A percentile compares a stretch with the other conserved stretches of the same genome.
Conservation (phyloP, 2,329 filamentous ascomycete genomes). For the Stagonosporopsis cucurbitacearum region DNA sequence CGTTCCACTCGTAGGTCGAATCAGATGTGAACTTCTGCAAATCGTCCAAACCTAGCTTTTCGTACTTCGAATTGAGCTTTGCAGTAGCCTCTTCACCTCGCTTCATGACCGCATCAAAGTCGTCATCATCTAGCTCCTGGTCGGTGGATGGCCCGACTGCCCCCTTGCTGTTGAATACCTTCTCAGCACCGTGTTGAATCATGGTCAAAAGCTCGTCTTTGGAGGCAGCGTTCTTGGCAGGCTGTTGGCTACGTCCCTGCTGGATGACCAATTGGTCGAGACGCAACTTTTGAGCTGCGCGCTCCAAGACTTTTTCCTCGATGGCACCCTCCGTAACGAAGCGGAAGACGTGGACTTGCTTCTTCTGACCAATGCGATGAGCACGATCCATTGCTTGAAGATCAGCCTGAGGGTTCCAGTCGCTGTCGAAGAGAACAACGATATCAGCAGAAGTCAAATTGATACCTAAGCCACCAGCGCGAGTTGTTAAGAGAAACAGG, state of each 20-base stretch:
- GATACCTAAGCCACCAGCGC: slow-evolving; percentile 94
- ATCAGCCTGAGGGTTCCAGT: slow-evolving; percentile 99
- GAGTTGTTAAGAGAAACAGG: slow-evolving; percentile 91
- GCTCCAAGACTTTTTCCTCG: slow-evolving; percentile 96
- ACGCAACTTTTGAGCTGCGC: slow-evolving; percentile 94
- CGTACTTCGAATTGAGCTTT: slow-evolving; percentile 89
- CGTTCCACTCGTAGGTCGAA: slow-evolving; percentile 98
- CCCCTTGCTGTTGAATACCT: slow-evolving; percentile 81
- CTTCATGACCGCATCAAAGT: slow-evolving; percentile 86
- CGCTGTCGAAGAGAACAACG: slow-evolving; percentile 94
- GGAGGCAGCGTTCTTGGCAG: slow-evolving; percentile 87
- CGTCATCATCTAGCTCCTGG: slow-evolving; percentile 77
- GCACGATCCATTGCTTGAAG: slow-evolving; percentile 98
- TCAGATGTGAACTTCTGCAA: slow-evolving; percentile 97
- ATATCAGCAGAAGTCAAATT: slow-evolving; percentile 96
- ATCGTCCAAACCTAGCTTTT: slow-evolving; percentile 95
- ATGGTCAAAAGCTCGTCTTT: slow-evolving; percentile 96
- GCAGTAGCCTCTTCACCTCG: slow-evolving; percentile 90
- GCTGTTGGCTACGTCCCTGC: slow-evolving; percentile 90
- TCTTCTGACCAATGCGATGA: slow-evolving; percentile 97
- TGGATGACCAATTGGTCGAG: slow-evolving; percentile 98
- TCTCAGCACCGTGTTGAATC: slow-evolving; percentile 99
- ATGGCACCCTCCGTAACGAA: slow-evolving; percentile 98
- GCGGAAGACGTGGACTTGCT: slow-evolving; percentile 94
- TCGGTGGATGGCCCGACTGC: slow-evolving; percentile 66